These are phyloP conservation scores for Boletus smithii DNA, from an alignment of 1,284 basidiomycete species.

Conservation along the genomic window DNA sequence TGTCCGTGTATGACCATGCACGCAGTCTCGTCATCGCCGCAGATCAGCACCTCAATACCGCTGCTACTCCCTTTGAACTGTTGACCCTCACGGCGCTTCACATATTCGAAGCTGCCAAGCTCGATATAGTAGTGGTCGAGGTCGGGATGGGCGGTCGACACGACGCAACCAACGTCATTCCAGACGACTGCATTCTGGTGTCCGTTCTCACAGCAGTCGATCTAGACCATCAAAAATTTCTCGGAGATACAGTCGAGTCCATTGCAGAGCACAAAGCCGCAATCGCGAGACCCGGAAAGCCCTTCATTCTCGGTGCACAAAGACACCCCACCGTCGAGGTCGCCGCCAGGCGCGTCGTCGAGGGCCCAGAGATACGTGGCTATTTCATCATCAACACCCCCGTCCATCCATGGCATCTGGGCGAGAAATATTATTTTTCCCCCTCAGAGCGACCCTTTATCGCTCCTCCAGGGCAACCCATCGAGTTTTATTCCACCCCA, in stretches of 20 bases:
- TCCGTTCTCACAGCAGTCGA: conserved; percentile 86
- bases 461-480: conserved; percentile 43
- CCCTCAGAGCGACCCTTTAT: conserved; percentile 34
- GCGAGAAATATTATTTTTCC: conserved; percentile 37
- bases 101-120: conserved; percentile 61
- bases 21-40: conserved; percentile 50
- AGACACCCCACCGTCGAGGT: conserved; percentile 49
- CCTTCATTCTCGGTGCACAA: conserved; percentile 78
- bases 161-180: conserved; percentile 92
- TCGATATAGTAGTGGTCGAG: conserved; percentile 88
- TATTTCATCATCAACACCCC: conserved; percentile 37
- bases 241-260: conserved; percentile 72
- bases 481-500: conserved; percentile 41
- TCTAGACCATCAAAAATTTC: conserved; percentile 88
- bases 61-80: conserved; percentile 81
- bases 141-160: conserved; percentile 92
- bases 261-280: conserved; percentile 86
- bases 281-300: conserved; percentile 67
- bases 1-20: conserved; percentile 49
- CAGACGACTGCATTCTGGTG: conserved; percentile 65
- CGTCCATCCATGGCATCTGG: conserved; percentile 18
- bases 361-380: conserved; percentile 36
- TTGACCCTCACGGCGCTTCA: conserved; percentile 75
- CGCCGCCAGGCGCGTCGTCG: conserved; percentile 42
- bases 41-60: conserved; percentile 44